These are phyloP conservation scores for Rubus parviflorus DNA, from an alignment of 306 rosid species.

Conservation along the genomic window DNA sequence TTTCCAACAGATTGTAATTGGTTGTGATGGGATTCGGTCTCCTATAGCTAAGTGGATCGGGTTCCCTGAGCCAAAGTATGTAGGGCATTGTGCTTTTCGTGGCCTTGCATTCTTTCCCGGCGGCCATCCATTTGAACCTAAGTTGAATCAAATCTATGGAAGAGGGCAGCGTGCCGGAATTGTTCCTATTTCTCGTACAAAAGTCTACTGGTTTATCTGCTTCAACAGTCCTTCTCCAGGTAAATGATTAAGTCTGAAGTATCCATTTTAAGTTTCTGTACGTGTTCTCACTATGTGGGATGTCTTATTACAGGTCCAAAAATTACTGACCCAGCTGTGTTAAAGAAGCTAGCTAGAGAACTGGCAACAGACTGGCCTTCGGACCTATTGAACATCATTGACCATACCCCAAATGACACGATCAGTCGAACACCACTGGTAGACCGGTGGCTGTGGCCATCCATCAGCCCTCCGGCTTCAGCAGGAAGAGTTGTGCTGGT, in stretches of 20 bases:
- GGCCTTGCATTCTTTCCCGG: constrained; percentile 66
- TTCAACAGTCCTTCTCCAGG: constrained; percentile 79
- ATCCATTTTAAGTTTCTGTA: background rate
- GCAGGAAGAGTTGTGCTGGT: constrained; percentile 71
- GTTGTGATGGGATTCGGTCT: constrained; percentile 87
- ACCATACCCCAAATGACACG: constrained; percentile 62
- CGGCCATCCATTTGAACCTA: constrained; percentile 66
- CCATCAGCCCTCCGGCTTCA: constrained; percentile 59
- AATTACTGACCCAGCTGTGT: constrained; percentile 44
- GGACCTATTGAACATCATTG: constrained; percentile 51
- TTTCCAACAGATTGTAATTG: constrained; percentile 66
- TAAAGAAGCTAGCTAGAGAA: constrained; percentile 68
- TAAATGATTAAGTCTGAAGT: background rate
- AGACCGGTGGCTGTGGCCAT: constrained; percentile 91
- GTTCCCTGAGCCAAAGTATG: constrained; percentile 59
- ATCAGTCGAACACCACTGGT: constrained; percentile 67
- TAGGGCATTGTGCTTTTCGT: constrained; percentile 76
- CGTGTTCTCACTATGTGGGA: background rate
- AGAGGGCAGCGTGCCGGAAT: constrained; percentile 80
- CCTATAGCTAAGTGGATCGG: constrained; percentile 92
- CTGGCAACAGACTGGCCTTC: constrained; percentile 63
- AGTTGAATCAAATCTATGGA: constrained; percentile 68
- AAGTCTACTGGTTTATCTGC: constrained; percentile 95
- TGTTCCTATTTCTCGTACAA: constrained; percentile 82
- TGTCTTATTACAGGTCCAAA: constrained; percentile 55